phyloP scores from a whole-genome alignment of 176 grass and related monocot species.

The Lolium multiflorum region DNA sequence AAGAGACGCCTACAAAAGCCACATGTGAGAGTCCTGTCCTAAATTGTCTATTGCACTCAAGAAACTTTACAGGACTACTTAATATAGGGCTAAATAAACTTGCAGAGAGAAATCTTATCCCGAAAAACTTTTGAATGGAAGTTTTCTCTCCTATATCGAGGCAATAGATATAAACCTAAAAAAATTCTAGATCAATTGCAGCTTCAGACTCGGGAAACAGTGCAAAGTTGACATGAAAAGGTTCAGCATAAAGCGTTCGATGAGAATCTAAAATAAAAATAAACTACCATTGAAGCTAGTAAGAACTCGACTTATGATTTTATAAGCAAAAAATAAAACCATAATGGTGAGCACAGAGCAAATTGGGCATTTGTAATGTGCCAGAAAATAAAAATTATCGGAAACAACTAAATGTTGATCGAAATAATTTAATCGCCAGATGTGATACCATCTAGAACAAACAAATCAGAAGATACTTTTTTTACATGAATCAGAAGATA shows the following conservation, averaged over 20 bases:
- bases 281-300: background rate
- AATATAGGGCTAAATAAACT: background rate
- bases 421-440: background rate
- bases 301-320: slow-evolving; percentile 14
- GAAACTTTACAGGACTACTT: too few species aligned
- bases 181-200: slow-evolving; percentile 17
- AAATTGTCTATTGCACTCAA: background rate
- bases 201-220: slow-evolving; percentile 18
- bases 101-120: slow-evolving; percentile 3
- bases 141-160: background rate
- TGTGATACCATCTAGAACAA: background rate
- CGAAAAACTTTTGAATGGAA: background rate
- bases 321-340: background rate
- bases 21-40: background rate
- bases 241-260: background rate
- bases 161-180: background rate
- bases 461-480: background rate
- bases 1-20: slow-evolving; percentile 20
- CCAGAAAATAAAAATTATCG: background rate
- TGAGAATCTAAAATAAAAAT: background rate
- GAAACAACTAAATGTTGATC: background rate
- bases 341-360: background rate
- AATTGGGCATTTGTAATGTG: background rate
- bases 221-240: slow-evolving; percentile 12
- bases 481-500: background rate